These are phyloP conservation scores for Blastomyces parvus DNA, from an alignment of 2,329 filamentous ascomycete species.

Conservation along the genomic window DNA sequence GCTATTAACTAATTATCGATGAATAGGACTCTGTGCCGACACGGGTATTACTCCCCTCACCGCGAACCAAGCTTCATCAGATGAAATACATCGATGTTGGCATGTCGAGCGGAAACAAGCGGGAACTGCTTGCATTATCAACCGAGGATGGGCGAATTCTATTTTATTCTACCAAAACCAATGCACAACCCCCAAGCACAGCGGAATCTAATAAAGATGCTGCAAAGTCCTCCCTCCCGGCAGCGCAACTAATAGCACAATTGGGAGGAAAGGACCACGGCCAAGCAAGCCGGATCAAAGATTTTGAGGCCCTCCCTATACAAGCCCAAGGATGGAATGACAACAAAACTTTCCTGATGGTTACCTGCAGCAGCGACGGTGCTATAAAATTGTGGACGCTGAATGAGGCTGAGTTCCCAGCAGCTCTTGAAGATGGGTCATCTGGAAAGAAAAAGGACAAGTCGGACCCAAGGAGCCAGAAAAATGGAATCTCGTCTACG, in stretches of 20 bases:
- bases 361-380: slow-evolving; percentile 77
- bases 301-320: slow-evolving; percentile 60
- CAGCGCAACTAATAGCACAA: slow-evolving; percentile 55
- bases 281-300: slow-evolving; percentile 69
- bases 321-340: slow-evolving; percentile 24
- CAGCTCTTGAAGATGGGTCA: slow-evolving; percentile 11
- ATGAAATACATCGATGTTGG: slow-evolving; percentile 55
- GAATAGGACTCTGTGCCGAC: slow-evolving; percentile 62
- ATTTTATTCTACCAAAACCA: slow-evolving; percentile 62
- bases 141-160: slow-evolving; percentile 85
- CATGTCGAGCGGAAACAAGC: slow-evolving; percentile 38
- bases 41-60: slow-evolving; percentile 59
- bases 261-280: slow-evolving; percentile 64
- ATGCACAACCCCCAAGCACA: slow-evolving; percentile 16
- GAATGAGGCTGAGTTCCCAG: slow-evolving; percentile 23
- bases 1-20: slow-evolving; percentile 14
- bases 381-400: slow-evolving; percentile 69
- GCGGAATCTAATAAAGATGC: slow-evolving; percentile 37
- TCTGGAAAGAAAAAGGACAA: slow-evolving; percentile 15
- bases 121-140: slow-evolving; percentile 60
- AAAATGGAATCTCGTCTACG: slow-evolving; percentile 11
- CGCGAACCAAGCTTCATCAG: slow-evolving; percentile 72
- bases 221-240: slow-evolving; percentile 49
- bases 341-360: slow-evolving; percentile 45
- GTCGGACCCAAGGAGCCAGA: slow-evolving; percentile 15